phyloP scores from a whole-genome alignment of 2,329 filamentous ascomycete species.

The Fusarium brachygibbosum region DNA sequence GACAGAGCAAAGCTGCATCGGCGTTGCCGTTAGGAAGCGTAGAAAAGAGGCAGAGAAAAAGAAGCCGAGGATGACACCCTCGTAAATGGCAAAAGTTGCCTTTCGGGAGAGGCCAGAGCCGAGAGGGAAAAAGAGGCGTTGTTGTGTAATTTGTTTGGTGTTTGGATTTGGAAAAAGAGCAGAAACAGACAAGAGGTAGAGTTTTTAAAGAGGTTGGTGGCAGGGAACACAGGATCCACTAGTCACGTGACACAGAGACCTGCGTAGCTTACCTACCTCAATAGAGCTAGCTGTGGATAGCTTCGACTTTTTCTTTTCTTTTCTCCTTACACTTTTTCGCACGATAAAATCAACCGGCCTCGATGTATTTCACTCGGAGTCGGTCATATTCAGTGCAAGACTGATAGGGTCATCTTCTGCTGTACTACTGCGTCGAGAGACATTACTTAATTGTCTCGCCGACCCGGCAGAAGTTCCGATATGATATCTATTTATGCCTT shows the following conservation, averaged over 20 bases:
- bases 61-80: slow-evolving; percentile 16
- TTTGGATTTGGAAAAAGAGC: slow-evolving; percentile 5
- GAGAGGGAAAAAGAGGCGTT: slow-evolving; percentile 17
- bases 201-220: slow-evolving; percentile 23
- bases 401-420: slow-evolving; percentile 53
- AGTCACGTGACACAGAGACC: slow-evolving; percentile 48
- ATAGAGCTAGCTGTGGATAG: neutral
- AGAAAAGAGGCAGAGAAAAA: neutral
- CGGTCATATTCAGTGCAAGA: slow-evolving; percentile 75
- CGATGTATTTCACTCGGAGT: slow-evolving; percentile 63
- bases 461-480: slow-evolving; percentile 52
- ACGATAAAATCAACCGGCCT: slow-evolving; percentile 74
- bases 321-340: slow-evolving; percentile 63
- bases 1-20: slow-evolving; percentile 18
- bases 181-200: slow-evolving; percentile 30
- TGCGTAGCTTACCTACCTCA: slow-evolving; percentile 3
- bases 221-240: slow-evolving; percentile 19
- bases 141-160: slow-evolving; percentile 11
- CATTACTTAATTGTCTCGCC: slow-evolving; percentile 44
- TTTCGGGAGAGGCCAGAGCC: slow-evolving; percentile 13
- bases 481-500: slow-evolving; percentile 26
- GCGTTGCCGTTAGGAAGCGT: slow-evolving; percentile 20
- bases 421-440: slow-evolving; percentile 42
- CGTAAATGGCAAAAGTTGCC: slow-evolving; percentile 32
- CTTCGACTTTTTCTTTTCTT: slow-evolving; percentile 41